These are phyloP conservation scores for Coix lacrymajobi DNA, from an alignment of 176 grass and related monocot species.

Conservation along the genomic window DNA sequence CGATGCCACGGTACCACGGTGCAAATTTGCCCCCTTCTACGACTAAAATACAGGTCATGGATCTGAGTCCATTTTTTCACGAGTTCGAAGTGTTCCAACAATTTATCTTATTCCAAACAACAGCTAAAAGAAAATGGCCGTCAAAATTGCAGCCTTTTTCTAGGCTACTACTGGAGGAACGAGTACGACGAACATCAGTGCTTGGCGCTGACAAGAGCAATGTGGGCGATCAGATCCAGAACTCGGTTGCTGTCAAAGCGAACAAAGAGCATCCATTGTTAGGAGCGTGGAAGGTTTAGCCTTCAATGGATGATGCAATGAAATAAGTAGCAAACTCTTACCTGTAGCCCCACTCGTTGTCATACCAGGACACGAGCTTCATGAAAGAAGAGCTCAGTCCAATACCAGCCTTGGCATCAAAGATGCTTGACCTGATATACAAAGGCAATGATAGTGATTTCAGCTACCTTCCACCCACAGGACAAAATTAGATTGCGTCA, in stretches of 20 bases:
- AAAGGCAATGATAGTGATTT: not conserved
- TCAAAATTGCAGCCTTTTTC: conserved; percentile 52
- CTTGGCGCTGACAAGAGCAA: conserved; percentile 66
- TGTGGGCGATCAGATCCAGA: conserved; percentile 85
- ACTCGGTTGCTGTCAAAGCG: conserved; percentile 66
- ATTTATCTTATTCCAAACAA: conserved; percentile 25
- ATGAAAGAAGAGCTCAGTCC: conserved; percentile 87
- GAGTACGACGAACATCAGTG: conserved; percentile 23
- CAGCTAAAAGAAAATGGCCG: conserved; percentile 13
- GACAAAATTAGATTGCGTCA: not conserved
- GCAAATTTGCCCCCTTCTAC: not conserved
- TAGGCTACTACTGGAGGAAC: not conserved
- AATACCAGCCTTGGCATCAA: conserved; percentile 98
- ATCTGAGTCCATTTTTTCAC: not conserved
- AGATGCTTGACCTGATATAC: conserved; percentile 84
- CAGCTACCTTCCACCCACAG: not conserved
- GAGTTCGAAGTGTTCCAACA: not conserved
- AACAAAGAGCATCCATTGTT: not conserved
- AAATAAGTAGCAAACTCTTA: conserved; percentile 18
- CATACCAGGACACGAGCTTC: conserved; percentile 98
- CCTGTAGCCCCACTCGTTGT: conserved; percentile 99
- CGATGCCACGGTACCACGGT: not conserved
- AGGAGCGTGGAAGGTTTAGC: not conserved
- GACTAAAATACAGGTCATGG: conserved; percentile 19
- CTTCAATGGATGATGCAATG: not conserved